Conservation (phyloP, 2,329 filamentous ascomycete species). For the Monosporascus sp. region DNA sequence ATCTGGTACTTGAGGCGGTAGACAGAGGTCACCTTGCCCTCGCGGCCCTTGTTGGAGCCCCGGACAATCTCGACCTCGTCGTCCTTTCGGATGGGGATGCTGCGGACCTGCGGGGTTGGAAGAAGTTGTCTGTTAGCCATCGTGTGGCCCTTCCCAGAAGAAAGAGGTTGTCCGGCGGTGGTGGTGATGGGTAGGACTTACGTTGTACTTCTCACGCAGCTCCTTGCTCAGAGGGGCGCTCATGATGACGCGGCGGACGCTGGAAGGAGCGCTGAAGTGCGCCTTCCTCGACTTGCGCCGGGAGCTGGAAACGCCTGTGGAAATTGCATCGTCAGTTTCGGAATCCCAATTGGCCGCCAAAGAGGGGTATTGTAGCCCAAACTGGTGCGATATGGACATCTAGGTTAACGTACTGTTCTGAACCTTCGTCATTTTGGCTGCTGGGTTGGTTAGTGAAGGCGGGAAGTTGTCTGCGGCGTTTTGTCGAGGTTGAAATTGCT, state of each 20-base stretch:
- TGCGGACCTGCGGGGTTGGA: constrained; percentile 64
- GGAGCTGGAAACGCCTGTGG: constrained; percentile 43
- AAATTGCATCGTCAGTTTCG: constrained; percentile 1
- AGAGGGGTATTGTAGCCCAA: not conserved
- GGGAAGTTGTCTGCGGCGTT: constrained; percentile 11
- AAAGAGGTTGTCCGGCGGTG: not conserved
- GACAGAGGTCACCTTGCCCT: constrained; percentile 96
- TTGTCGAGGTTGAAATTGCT: constrained; percentile 5
- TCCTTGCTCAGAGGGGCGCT: constrained; percentile 94
- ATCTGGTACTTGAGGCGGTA: constrained; percentile 98
- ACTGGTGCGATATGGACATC: not conserved
- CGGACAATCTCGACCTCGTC: constrained; percentile 92
- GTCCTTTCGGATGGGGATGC: constrained; percentile 96
- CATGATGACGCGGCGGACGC: constrained; percentile 94
- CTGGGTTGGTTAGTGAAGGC: constrained; percentile 10
- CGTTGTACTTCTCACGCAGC: constrained; percentile 98
- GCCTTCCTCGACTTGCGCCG: constrained; percentile 98
- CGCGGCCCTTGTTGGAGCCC: constrained; percentile 92
- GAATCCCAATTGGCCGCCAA: not conserved
- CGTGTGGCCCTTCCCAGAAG: not conserved
- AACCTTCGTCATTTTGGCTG: constrained; percentile 28
- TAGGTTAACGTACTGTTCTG: constrained; percentile 18
- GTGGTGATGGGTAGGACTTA: constrained; percentile 42
- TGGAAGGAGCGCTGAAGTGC: constrained; percentile 94
- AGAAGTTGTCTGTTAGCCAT: constrained; percentile 2